Evolutionary conservation across 331 rosid genomes (phyloP).

Genomic region (Telfairia occidentalis): DNA sequence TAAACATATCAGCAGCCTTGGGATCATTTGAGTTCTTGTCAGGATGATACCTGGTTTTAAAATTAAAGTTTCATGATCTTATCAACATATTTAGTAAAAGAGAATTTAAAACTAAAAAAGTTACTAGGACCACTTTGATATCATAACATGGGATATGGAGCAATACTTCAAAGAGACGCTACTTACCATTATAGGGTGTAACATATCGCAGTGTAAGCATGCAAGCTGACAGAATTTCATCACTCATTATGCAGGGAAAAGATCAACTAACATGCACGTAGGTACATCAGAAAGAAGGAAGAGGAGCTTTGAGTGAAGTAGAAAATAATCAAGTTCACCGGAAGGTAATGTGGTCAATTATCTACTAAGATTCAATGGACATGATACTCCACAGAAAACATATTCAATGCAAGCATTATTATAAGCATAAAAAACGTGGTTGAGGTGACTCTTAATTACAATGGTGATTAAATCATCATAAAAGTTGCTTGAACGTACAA

Average conservation of each 20-base stretch:
- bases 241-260: neutral
- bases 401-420: neutral
- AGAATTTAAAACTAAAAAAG: neutral
- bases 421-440: neutral
- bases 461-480: neutral
- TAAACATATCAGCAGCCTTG: slow-evolving; percentile 89
- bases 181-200: neutral
- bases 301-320: neutral
- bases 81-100: slow-evolving; percentile 22
- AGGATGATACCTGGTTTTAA: slow-evolving; percentile 79
- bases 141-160: neutral
- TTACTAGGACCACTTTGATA: neutral
- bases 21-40: slow-evolving; percentile 98
- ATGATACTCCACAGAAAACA: neutral
- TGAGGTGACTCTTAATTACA: neutral
- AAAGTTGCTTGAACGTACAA: neutral
- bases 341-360: neutral
- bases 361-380: neutral
- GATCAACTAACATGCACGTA: neutral
- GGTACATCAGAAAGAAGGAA: neutral
- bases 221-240: neutral
- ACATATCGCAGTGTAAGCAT: neutral
- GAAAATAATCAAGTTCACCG: neutral
- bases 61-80: slow-evolving; percentile 5
- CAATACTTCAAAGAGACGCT: neutral